Evolutionary conservation across 768 basidiomycete species (phyloP).

Genomic region (Astraeus odoratus): DNA sequence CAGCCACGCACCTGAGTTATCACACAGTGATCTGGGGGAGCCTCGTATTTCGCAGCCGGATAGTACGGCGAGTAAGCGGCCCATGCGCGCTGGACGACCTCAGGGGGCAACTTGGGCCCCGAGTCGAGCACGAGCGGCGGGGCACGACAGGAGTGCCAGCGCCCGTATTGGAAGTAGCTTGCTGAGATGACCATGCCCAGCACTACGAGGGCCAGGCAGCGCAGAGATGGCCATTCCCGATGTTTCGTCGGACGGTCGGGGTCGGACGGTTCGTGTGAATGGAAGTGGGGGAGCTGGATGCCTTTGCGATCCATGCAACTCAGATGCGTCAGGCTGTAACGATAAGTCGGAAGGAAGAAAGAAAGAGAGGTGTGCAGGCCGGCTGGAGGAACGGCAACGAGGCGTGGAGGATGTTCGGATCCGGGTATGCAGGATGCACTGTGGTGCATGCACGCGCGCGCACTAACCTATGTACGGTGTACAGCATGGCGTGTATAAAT

Average conservation of each 20-base stretch:
- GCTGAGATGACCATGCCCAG: conserved; percentile 11
- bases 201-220: conserved; percentile 4
- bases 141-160: conserved; percentile 3
- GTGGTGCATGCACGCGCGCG: no score
- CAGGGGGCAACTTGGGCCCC: conserved; percentile 3
- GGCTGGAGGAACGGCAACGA: no score
- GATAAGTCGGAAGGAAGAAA: not conserved
- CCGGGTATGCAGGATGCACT: no score
- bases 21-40: conserved; percentile 42
- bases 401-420: no score
- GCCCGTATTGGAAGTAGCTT: conserved; percentile 10
- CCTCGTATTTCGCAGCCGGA: conserved; percentile 37
- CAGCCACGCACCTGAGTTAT: conserved; percentile 45
- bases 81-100: conserved; percentile 37
- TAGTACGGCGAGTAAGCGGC: conserved; percentile 58
- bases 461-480: no score
- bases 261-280: not conserved
- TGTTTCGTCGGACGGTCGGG: not conserved
- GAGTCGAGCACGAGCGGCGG: not conserved
- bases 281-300: not conserved
- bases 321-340: no score
- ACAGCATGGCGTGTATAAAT: no score
- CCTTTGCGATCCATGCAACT: not conserved
- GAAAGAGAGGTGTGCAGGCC: no score
- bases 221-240: not conserved